These are phyloP conservation scores for Boletus semigastroideus DNA, from an alignment of 1,284 basidiomycete genomes.

Conservation along the genomic window DNA sequence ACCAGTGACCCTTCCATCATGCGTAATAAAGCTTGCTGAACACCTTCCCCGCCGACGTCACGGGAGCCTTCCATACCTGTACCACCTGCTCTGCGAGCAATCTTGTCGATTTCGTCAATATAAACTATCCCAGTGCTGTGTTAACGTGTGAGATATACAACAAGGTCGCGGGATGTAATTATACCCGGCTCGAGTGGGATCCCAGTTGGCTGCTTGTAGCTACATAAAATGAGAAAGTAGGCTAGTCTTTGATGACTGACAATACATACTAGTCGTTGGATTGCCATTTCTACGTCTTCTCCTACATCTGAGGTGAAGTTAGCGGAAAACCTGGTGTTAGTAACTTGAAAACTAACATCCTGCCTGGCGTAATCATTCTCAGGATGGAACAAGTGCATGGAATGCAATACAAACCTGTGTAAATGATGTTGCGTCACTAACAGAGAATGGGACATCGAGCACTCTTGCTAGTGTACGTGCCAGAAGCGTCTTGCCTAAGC, in stretches of 20 bases:
- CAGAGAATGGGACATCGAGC: slow-evolving; percentile 89
- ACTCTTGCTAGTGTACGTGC: slow-evolving; percentile 84
- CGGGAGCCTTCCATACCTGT: slow-evolving; percentile 72
- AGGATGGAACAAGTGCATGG: slow-evolving; percentile 9
- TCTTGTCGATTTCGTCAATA: slow-evolving; percentile 96
- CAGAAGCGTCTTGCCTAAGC: slow-evolving; percentile 80
- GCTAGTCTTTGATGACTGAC: neutral
- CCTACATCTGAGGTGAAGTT: slow-evolving; percentile 73
- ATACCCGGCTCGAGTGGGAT: slow-evolving; percentile 77
- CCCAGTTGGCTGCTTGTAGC: slow-evolving; percentile 86
- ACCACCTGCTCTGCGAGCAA: slow-evolving; percentile 67
- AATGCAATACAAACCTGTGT: slow-evolving; percentile 56
- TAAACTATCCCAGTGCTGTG: slow-evolving; percentile 87
- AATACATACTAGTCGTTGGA: slow-evolving; percentile 70
- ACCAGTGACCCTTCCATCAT: slow-evolving; percentile 92
- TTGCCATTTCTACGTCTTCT: slow-evolving; percentile 90
- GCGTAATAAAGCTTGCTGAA: slow-evolving; percentile 89
- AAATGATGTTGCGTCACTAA: slow-evolving; percentile 83
- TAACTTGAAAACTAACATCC: slow-evolving; percentile 59
- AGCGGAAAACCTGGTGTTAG: slow-evolving; percentile 9
- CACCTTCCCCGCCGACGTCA: slow-evolving; percentile 95
- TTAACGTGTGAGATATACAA: slow-evolving; percentile 7
- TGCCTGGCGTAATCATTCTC: slow-evolving; percentile 45
- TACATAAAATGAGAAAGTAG: slow-evolving; percentile 27
- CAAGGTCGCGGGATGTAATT: neutral